phyloP scores from a whole-genome alignment of 2,329 filamentous ascomycete genomes.

The Domatiomyces globalis region DNA sequence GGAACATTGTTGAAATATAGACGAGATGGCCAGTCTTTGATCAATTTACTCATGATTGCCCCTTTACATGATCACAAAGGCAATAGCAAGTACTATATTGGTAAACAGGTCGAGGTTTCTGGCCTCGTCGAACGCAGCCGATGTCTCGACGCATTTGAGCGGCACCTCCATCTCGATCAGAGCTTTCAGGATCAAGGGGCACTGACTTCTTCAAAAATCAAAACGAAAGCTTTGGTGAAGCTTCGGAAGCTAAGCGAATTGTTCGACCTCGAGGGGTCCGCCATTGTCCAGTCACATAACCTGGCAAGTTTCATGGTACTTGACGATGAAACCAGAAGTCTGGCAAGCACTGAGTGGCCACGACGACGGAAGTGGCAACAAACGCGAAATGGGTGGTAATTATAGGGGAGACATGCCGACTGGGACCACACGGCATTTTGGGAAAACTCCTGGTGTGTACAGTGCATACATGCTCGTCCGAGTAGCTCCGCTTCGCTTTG shows the following conservation, averaged over 20 bases:
- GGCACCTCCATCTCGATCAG: constrained; percentile 10
- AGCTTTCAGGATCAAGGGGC: constrained; percentile 6
- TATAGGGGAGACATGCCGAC: constrained; percentile 4
- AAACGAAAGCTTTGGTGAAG: constrained; percentile 11
- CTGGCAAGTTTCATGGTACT: constrained; percentile 12
- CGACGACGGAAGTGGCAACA: constrained; percentile 4
- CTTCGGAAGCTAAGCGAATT: constrained; percentile 20
- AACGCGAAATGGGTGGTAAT: constrained; percentile 1
- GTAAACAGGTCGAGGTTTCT: constrained; percentile 22
- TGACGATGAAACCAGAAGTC: constrained; percentile 13
- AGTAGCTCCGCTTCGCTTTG: constrained; percentile 20
- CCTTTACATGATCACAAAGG: constrained; percentile 22
- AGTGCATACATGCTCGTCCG: constrained; percentile 22
- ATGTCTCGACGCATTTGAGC: constrained; percentile 19
- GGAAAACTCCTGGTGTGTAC: constrained; percentile 22
- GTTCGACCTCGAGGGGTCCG: constrained; percentile 21
- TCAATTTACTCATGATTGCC: constrained; percentile 22
- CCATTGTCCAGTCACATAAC: constrained; percentile 15
- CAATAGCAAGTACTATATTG: constrained; percentile 22
- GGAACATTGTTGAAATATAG: constrained; percentile 33
- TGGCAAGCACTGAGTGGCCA: constrained; percentile 4
- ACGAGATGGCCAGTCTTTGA: constrained; percentile 22
- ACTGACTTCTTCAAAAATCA: constrained; percentile 5
- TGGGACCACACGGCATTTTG: constrained; percentile 13
- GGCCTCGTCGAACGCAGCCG: constrained; percentile 19